phyloP scores from a whole-genome alignment of 1,284 basidiomycete species.

The Ustilago lituana region DNA sequence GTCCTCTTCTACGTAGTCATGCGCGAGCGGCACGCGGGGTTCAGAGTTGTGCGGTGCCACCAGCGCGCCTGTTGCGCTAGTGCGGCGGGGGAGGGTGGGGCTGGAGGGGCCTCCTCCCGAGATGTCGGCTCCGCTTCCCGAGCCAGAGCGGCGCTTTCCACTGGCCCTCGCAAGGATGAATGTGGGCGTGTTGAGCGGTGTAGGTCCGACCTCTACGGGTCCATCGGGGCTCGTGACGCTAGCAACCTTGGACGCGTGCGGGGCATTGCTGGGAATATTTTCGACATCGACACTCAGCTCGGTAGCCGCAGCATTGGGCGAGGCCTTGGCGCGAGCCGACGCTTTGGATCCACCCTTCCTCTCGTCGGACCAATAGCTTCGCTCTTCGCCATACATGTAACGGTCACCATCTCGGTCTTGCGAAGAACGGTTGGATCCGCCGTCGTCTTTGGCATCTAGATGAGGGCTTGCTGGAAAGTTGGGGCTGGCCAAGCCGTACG shows the following conservation, averaged over 20 bases:
- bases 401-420: conserved; percentile 47
- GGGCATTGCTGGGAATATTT: conserved; percentile 57
- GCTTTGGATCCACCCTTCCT: conserved; percentile 28
- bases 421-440: conserved; percentile 27
- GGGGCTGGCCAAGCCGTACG: conserved; percentile 43
- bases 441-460: conserved; percentile 35
- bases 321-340: conserved; percentile 24
- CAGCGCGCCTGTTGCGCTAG: conserved; percentile 58
- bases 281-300: conserved; percentile 57
- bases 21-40: conserved; percentile 60
- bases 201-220: conserved; percentile 54
- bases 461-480: conserved; percentile 48
- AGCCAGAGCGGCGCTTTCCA: conserved; percentile 44
- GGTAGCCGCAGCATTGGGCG: conserved; percentile 24
- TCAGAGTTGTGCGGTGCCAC: conserved; percentile 58
- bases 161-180: conserved; percentile 51
- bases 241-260: conserved; percentile 14
- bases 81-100: conserved; percentile 52
- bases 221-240: conserved; percentile 31
- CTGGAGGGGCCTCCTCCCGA: conserved; percentile 39
- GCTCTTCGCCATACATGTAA: conserved; percentile 49
- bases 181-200: conserved; percentile 64
- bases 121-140: conserved; percentile 33
- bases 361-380: conserved; percentile 50
- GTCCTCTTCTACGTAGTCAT: conserved; percentile 66